Evolutionary conservation across 352 stramenopile genomes (phyloP).

Genomic region (Pythium monospermum): DNA sequence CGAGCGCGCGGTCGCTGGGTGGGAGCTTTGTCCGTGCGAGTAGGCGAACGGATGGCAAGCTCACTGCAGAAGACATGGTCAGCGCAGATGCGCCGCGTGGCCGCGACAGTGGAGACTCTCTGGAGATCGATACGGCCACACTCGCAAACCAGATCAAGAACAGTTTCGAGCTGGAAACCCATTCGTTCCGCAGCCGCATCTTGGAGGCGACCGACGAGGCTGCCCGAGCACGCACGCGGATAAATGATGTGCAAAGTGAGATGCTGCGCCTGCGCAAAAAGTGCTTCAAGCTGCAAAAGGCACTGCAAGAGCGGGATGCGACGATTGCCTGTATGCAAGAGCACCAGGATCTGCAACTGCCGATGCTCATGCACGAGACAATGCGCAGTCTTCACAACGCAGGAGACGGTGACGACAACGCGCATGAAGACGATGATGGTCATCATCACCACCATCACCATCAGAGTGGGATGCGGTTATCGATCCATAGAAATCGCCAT

Average conservation of each 20-base stretch:
- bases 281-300: slow-evolving; percentile 52
- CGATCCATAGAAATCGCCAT: slow-evolving; percentile 9
- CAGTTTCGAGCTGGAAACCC: slow-evolving; percentile 54
- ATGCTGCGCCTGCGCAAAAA: slow-evolving; percentile 43
- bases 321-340: slow-evolving; percentile 46
- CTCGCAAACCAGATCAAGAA: slow-evolving; percentile 48
- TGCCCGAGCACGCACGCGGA: slow-evolving; percentile 21
- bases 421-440: slow-evolving; percentile 19
- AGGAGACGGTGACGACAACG: slow-evolving; percentile 25
- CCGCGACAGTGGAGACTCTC: neutral
- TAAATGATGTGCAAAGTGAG: slow-evolving; percentile 35
- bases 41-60: slow-evolving; percentile 7
- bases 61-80: slow-evolving; percentile 10
- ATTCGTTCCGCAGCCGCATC: slow-evolving; percentile 38
- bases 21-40: slow-evolving; percentile 3
- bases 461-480: too few relatives aligned
- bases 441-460: too few relatives aligned
- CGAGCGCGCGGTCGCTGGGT: neutral
- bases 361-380: slow-evolving; percentile 57
- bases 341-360: slow-evolving; percentile 44
- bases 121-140: slow-evolving; percentile 10
- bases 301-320: slow-evolving; percentile 50
- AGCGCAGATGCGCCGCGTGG: too few relatives aligned
- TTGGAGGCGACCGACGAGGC: slow-evolving; percentile 25
- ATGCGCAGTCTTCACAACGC: slow-evolving; percentile 48